A percentile compares a stretch with the other conserved stretches of the same genome.
These are phyloP conservation scores for Wickerhamiella azyma DNA, from an alignment of 805 yeast genomes.

Conservation along the genomic window DNA sequence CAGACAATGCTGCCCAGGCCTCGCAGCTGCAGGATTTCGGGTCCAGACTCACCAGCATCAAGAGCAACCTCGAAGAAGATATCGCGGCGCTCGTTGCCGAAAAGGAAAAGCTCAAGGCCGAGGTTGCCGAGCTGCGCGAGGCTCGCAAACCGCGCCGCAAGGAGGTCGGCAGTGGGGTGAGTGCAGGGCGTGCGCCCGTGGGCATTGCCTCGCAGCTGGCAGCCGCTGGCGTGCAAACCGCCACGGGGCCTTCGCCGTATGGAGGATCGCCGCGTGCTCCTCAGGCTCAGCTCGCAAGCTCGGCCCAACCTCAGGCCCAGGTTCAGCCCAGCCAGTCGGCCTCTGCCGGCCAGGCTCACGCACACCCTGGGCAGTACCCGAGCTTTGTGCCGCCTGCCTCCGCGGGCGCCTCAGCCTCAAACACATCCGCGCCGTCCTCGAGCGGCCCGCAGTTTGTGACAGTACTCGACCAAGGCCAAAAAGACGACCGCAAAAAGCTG, in stretches of 20 bases:
- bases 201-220: neutral
- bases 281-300: neutral
- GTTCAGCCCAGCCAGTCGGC: no score
- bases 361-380: no score
- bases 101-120: constrained; percentile 22
- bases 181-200: neutral
- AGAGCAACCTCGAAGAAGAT: constrained; percentile 35
- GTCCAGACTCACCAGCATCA: constrained; percentile 35
- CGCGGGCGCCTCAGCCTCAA: no score
- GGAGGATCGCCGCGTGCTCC: neutral
- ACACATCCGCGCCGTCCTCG: neutral
- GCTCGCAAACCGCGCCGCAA: constrained; percentile 9
- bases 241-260: neutral
- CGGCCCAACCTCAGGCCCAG: no score
- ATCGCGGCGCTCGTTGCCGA: constrained; percentile 26
- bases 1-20: constrained; percentile 23
- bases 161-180: constrained; percentile 8
- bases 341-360: no score
- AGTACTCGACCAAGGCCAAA: constrained; percentile 8
- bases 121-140: constrained; percentile 20
- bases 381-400: no score
- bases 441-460: constrained; percentile 10
- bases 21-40: constrained; percentile 25
- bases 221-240: neutral
- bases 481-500: neutral